Conservation (phyloP, 2,329 filamentous ascomycete genomes). For the Fusarium pseudocircinatum region DNA sequence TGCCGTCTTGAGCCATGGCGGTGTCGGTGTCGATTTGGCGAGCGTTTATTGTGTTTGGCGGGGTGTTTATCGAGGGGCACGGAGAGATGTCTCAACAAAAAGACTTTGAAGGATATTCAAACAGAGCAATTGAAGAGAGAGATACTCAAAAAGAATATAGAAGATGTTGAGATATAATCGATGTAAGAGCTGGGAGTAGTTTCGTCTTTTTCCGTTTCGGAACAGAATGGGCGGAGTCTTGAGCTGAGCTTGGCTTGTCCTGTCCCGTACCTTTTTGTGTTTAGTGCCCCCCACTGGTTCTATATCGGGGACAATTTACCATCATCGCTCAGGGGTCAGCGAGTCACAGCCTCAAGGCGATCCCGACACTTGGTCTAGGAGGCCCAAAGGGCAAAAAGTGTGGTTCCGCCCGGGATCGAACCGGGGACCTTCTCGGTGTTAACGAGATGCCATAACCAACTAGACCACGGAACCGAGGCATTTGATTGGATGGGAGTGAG, state of each 20-base stretch:
- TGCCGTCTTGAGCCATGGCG: conserved; percentile 58
- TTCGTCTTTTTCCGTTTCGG: conserved; percentile 14
- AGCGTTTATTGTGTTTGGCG: conserved; percentile 2
- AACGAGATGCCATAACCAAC: conserved; percentile 25
- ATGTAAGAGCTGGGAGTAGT: conserved; percentile 21
- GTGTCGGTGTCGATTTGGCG: conserved; percentile 33
- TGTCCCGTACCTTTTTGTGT: neutral
- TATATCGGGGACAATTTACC: conserved; percentile 14
- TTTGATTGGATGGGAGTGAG: neutral
- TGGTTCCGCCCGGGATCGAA: conserved; percentile 19
- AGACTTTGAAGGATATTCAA: neutral
- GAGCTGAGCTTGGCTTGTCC: conserved; percentile 13
- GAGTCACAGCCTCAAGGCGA: conserved; percentile 11
- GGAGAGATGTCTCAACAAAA: conserved; percentile 6
- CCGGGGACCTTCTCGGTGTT: conserved; percentile 21
- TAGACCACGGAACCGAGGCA: conserved; percentile 7
- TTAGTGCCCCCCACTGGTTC: conserved; percentile 15
- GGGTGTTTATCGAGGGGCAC: conserved; percentile 21
- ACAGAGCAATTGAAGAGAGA: conserved; percentile 9
- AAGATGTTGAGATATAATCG: neutral
- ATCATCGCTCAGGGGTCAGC: conserved; percentile 24
- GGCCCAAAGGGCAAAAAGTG: neutral
- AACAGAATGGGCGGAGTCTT: conserved; percentile 14
- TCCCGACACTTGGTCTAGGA: neutral
- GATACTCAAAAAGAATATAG: neutral